A percentile compares a stretch with the other conserved stretches of the same genome.
These are phyloP conservation scores for Coemansia sp. DNA, from an alignment of 192 early-diverging fungal genomes.

Conservation along the genomic window DNA sequence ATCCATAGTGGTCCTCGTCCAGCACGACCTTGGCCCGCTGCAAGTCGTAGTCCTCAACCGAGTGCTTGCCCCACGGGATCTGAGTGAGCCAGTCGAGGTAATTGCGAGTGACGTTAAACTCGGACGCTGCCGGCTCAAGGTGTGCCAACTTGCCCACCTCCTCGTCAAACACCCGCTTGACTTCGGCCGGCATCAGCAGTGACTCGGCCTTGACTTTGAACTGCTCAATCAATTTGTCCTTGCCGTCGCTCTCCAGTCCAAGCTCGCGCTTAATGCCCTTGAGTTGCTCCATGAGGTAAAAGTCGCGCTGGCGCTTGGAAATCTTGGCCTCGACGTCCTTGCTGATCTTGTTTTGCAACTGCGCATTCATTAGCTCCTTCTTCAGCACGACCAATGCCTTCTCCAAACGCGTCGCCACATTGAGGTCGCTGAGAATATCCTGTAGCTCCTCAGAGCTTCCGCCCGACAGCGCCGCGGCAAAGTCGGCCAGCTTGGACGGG, in stretches of 20 bases:
- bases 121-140: slow-evolving; percentile 92
- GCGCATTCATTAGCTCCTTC: slow-evolving; percentile 97
- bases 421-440: slow-evolving; percentile 84
- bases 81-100: slow-evolving; percentile 99
- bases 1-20: slow-evolving; percentile 99
- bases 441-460: slow-evolving; percentile 94
- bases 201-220: slow-evolving; percentile 87
- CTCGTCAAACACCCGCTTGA: slow-evolving; percentile 98
- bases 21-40: slow-evolving; percentile 81
- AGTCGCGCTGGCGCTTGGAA: slow-evolving; percentile 95
- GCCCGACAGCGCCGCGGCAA: slow-evolving; percentile 93
- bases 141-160: slow-evolving; percentile 92
- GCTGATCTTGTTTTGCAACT: slow-evolving; percentile 96
- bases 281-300: slow-evolving; percentile 99
- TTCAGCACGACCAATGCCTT: slow-evolving; percentile 93
- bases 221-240: slow-evolving; percentile 95
- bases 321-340: slow-evolving; percentile 99
- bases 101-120: slow-evolving; percentile 98
- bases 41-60: slow-evolving; percentile 92
- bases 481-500: slow-evolving; percentile 94
- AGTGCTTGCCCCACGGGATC: slow-evolving; percentile 93
- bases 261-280: slow-evolving; percentile 99
- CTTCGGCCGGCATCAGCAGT: slow-evolving; percentile 86
- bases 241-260: slow-evolving; percentile 96
- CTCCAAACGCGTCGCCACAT: slow-evolving; percentile 88